A percentile compares a stretch with the other conserved stretches of the same genome.
Evolutionary conservation across 2,329 filamentous ascomycete species (phyloP).

Genomic region (Aspergillus fructus): DNA sequence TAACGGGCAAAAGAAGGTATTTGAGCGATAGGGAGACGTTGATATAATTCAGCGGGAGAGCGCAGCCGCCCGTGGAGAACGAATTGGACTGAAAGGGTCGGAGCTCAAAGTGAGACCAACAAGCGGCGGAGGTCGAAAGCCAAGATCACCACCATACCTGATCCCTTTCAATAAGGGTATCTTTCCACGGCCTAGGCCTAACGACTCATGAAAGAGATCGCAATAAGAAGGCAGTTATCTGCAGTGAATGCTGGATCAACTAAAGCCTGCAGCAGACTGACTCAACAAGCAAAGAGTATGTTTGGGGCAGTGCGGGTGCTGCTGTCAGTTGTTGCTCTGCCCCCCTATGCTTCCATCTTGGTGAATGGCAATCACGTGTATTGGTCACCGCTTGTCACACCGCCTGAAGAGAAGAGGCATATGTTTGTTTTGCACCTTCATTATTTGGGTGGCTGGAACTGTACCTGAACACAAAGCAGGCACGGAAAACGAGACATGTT

Average conservation of each 20-base stretch:
- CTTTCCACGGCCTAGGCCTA: background rate
- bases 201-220: background rate
- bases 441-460: background rate
- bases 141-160: constrained; percentile 32
- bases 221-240: background rate
- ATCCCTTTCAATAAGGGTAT: constrained; percentile 17
- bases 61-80: constrained; percentile 18
- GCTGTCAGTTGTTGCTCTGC: constrained; percentile 31
- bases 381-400: constrained; percentile 17
- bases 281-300: constrained; percentile 17
- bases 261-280: constrained; percentile 4
- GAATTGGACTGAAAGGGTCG: constrained; percentile 21
- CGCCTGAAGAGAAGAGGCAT: constrained; percentile 12
- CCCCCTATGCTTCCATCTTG: constrained; percentile 25
- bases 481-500: background rate
- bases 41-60: constrained; percentile 1
- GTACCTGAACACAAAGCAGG: background rate
- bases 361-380: constrained; percentile 23
- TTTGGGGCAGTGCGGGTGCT: constrained; percentile 28
- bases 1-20: constrained; percentile 1
- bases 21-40: background rate
- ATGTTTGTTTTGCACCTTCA: constrained; percentile 10
- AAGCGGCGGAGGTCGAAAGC: constrained; percentile 36
- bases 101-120: constrained; percentile 34
- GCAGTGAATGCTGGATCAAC: background rate